Conservation (phyloP, 768 basidiomycete species). For the Leucogyrophana mollusca region DNA sequence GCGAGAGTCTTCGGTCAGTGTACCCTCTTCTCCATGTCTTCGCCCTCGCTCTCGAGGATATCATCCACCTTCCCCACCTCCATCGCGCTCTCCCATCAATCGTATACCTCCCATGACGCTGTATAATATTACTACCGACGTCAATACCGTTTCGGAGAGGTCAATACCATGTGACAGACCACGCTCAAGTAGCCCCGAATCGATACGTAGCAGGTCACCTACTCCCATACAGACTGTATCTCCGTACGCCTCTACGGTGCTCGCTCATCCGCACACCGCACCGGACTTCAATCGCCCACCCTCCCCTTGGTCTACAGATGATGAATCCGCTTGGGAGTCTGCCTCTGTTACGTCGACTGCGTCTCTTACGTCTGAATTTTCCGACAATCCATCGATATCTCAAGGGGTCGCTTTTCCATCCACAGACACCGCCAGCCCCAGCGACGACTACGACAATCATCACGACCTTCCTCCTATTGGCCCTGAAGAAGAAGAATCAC, state of each 20-base stretch:
- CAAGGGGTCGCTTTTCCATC: slow-evolving; percentile 20
- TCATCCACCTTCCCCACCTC: slow-evolving; percentile 56
- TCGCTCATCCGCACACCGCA: slow-evolving; percentile 13
- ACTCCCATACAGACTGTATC: slow-evolving; percentile 37
- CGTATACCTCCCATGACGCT: slow-evolving; percentile 31
- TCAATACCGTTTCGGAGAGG: not conserved
- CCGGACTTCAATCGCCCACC: slow-evolving; percentile 20
- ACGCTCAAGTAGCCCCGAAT: slow-evolving; percentile 8
- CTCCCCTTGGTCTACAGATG: slow-evolving; percentile 75
- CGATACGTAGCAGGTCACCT: slow-evolving; percentile 32
- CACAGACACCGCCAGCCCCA: slow-evolving; percentile 13
- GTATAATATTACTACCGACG: slow-evolving; percentile 16
- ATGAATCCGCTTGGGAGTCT: slow-evolving; percentile 76
- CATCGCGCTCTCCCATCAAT: slow-evolving; percentile 39
- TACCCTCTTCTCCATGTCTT: slow-evolving; percentile 38
- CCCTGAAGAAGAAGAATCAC: slow-evolving; percentile 17
- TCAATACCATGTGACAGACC: slow-evolving; percentile 2
- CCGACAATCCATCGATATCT: slow-evolving; percentile 30
- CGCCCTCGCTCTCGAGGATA: slow-evolving; percentile 46
- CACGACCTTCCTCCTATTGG: slow-evolving; percentile 12
- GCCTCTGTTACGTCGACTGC: slow-evolving; percentile 62
- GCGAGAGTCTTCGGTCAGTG: slow-evolving; percentile 15
- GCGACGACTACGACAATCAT: slow-evolving; percentile 13
- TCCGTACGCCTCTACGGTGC: slow-evolving; percentile 19
- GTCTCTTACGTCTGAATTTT: slow-evolving; percentile 52